These are phyloP conservation scores for Lactarius vividus DNA, from an alignment of 768 basidiomycete genomes.

Conservation along the genomic window DNA sequence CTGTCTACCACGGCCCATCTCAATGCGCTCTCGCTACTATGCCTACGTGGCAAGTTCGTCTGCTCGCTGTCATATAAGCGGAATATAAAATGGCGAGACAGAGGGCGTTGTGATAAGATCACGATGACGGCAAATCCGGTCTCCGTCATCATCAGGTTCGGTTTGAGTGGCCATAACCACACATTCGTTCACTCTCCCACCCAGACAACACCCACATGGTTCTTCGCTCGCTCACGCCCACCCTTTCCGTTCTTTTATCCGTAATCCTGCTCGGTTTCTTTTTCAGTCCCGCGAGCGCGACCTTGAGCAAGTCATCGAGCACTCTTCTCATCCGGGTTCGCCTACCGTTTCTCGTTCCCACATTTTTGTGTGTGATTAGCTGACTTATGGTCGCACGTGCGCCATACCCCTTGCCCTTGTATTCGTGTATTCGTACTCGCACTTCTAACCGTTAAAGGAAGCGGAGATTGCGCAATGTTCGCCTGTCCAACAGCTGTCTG, in stretches of 20 bases:
- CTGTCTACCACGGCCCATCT: too few relatives aligned
- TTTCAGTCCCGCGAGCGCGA: slow-evolving; percentile 8
- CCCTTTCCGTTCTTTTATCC: slow-evolving; percentile 23
- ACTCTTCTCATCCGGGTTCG: slow-evolving; percentile 25
- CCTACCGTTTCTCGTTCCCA: slow-evolving; percentile 1
- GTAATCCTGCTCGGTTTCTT: slow-evolving; percentile 8
- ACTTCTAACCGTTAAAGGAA: slow-evolving; percentile 36
- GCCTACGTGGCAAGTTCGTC: too few relatives aligned
- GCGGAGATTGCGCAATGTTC: slow-evolving; percentile 44
- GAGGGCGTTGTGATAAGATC: neutral
- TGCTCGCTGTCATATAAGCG: too few relatives aligned
- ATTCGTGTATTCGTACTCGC: neutral
- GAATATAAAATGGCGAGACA: too few relatives aligned
- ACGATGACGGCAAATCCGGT: neutral
- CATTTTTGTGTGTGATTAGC: slow-evolving; percentile 4
- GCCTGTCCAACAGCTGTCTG: slow-evolving; percentile 47
- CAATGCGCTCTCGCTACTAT: too few relatives aligned
- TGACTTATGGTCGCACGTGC: slow-evolving; percentile 29
- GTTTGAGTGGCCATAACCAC: neutral
- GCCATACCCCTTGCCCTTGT: slow-evolving; percentile 9
- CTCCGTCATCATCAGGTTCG: neutral
- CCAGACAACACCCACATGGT: slow-evolving; percentile 2
- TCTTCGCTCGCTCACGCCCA: slow-evolving; percentile 4
- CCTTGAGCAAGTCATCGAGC: neutral
- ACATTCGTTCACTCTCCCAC: neutral